phyloP scores from a whole-genome alignment of 2,329 filamentous ascomycete genomes.

The Sphaerulina populicola region DNA sequence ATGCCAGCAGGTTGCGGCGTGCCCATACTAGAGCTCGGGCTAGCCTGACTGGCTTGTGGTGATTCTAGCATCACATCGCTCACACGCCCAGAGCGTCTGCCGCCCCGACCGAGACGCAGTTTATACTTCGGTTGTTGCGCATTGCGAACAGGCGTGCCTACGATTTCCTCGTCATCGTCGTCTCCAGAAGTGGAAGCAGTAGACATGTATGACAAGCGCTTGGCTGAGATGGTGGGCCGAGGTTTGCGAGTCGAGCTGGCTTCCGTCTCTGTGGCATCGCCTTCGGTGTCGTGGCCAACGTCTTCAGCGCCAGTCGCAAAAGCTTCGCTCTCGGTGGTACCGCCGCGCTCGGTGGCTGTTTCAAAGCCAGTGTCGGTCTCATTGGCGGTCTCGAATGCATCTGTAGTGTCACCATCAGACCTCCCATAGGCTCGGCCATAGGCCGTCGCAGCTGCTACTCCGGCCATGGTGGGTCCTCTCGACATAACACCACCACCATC shows the following conservation, averaged over 20 bases:
- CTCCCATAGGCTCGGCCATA: slow-evolving; percentile 52
- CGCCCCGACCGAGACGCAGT: slow-evolving; percentile 58
- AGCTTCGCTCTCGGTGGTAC: slow-evolving; percentile 68
- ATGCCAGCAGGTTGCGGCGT: slow-evolving; percentile 42
- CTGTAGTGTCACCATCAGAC: slow-evolving; percentile 47
- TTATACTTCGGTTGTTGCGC: slow-evolving; percentile 62
- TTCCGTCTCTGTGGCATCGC: slow-evolving; percentile 82
- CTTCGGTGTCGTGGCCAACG: slow-evolving; percentile 56
- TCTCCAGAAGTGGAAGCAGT: slow-evolving; percentile 80
- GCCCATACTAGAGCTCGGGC: slow-evolving; percentile 28
- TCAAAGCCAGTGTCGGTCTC: slow-evolving; percentile 61
- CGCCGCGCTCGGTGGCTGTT: slow-evolving; percentile 66
- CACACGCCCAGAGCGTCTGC: slow-evolving; percentile 42
- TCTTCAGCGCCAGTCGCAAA: slow-evolving; percentile 89
- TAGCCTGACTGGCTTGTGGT: slow-evolving; percentile 17
- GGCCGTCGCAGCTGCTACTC: slow-evolving; percentile 53
- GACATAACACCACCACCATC: slow-evolving; percentile 17
- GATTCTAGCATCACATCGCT: slow-evolving; percentile 34
- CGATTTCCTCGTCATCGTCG: slow-evolving; percentile 51
- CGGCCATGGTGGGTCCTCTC: slow-evolving; percentile 29
- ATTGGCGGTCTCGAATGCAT: slow-evolving; percentile 64
- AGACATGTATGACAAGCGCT: slow-evolving; percentile 66
- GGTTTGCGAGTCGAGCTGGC: slow-evolving; percentile 31
- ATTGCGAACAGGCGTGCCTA: slow-evolving; percentile 56
- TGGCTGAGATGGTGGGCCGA: slow-evolving; percentile 31